A percentile compares a stretch with the other conserved stretches of the same genome.
phyloP scores from a whole-genome alignment of 2,329 filamentous ascomycete genomes.

The Penicillium vulpinum region DNA sequence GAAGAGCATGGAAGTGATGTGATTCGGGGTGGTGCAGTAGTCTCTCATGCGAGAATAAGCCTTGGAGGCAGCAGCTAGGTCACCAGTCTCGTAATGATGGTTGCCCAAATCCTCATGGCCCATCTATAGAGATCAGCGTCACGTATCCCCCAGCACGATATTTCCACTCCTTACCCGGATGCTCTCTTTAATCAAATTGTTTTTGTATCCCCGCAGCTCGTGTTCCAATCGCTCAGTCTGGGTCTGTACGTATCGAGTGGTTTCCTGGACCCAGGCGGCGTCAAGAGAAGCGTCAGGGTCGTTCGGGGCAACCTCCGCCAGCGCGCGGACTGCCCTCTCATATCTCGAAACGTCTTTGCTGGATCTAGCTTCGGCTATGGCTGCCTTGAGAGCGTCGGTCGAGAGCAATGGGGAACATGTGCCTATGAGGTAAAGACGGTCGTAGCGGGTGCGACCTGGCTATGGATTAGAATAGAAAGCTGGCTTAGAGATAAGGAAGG shows the following conservation, averaged over 20 bases:
- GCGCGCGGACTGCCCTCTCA: constrained; percentile 63
- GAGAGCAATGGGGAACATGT: constrained; percentile 72
- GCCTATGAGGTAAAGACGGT: constrained; percentile 80
- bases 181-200: constrained; percentile 96
- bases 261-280: constrained; percentile 70
- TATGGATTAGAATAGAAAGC: constrained; percentile 5
- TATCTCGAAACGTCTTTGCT: constrained; percentile 75
- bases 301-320: constrained; percentile 63
- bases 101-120: constrained; percentile 88
- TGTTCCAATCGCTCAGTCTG: constrained; percentile 76
- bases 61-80: constrained; percentile 70
- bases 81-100: constrained; percentile 77
- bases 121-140: constrained; percentile 61
- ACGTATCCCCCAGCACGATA: not conserved
- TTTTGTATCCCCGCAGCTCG: constrained; percentile 90
- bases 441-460: constrained; percentile 74
- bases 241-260: constrained; percentile 63
- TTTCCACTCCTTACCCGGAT: constrained; percentile 66
- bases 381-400: constrained; percentile 76
- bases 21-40: constrained; percentile 78
- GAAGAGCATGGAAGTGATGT: constrained; percentile 79
- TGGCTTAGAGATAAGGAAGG: not conserved
- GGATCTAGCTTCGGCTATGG: constrained; percentile 71
- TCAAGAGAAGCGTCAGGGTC: constrained; percentile 70
- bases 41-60: constrained; percentile 85